Evolutionary conservation across 2,329 filamentous ascomycete genomes (phyloP).

Genomic region (Paecilomyces formosus): DNA sequence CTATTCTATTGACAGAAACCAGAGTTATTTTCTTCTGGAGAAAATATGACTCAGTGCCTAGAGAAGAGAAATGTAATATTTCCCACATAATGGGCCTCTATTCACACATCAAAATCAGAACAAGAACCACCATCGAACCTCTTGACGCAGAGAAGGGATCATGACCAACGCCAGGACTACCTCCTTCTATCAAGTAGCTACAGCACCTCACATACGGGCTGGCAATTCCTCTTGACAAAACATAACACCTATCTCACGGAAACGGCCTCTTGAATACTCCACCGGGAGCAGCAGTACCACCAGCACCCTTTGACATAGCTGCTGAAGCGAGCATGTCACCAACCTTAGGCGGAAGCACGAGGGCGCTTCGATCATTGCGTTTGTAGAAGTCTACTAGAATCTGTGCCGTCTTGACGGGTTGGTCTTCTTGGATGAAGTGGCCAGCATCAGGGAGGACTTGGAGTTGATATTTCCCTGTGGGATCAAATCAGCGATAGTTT

Average conservation of each 20-base stretch:
- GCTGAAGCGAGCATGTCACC: conserved; percentile 53
- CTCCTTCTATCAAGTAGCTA: background rate
- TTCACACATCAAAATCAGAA: background rate
- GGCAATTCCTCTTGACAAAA: background rate
- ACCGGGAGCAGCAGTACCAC: background rate
- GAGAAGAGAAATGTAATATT: background rate
- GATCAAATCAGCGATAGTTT: no score
- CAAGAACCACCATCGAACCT: background rate
- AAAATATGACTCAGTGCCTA: background rate
- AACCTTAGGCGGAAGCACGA: conserved; percentile 90
- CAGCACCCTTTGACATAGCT: conserved; percentile 32
- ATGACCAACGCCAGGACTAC: background rate
- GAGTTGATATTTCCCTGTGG: conserved; percentile 74
- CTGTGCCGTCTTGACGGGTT: conserved; percentile 80
- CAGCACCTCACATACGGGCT: background rate
- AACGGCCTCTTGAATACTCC: background rate
- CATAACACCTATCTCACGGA: background rate
- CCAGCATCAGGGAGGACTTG: conserved; percentile 92
- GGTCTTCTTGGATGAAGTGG: conserved; percentile 94
- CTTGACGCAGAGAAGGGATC: background rate
- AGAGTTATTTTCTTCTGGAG: background rate
- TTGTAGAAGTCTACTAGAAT: conserved; percentile 85
- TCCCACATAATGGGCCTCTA: background rate
- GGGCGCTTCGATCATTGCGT: conserved; percentile 74
- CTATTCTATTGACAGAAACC: background rate